Conservation (phyloP, 768 basidiomycete species). For the Suillus decipiens region DNA sequence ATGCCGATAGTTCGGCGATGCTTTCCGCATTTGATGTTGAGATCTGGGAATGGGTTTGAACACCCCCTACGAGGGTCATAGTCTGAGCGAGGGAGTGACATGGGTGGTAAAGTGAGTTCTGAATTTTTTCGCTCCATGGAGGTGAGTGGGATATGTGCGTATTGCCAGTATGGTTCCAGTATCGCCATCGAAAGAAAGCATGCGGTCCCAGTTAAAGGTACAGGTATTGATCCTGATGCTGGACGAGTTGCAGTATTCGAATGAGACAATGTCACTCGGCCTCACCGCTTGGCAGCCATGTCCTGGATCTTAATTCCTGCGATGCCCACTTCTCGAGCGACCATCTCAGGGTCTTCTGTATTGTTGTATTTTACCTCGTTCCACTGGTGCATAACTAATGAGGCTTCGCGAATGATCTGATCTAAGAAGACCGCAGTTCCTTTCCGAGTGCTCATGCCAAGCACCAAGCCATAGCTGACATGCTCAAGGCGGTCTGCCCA, state of each 20-base stretch:
- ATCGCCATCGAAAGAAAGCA: conserved; percentile 96
- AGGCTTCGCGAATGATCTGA: too few relatives aligned
- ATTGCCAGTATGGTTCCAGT: conserved; percentile 96
- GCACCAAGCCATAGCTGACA: too few relatives aligned
- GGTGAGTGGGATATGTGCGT: conserved; percentile 82
- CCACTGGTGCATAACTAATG: too few relatives aligned
- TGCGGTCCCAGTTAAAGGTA: conserved; percentile 90
- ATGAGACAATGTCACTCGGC: conserved; percentile 22
- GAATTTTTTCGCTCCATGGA: conserved; percentile 94
- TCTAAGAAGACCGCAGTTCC: too few relatives aligned
- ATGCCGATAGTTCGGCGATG: conserved; percentile 60
- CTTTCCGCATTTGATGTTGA: conserved; percentile 71
- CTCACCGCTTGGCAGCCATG: conserved; percentile 92
- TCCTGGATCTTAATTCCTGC: conserved; percentile 98
- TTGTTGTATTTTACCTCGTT: too few relatives aligned
- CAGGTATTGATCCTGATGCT: conserved; percentile 86
- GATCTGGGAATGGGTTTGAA: conserved; percentile 80
- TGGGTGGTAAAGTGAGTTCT: conserved; percentile 52
- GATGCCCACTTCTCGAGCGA: too few relatives aligned
- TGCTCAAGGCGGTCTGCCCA: too few relatives aligned
- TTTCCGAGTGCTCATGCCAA: too few relatives aligned
- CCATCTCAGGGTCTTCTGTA: too few relatives aligned
- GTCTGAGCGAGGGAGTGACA: conserved; percentile 68
- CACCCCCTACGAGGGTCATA: conserved; percentile 91
- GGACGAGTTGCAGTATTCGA: not conserved